Percentiles rank a stretch among this genome's conserved stretches.
Conservation (phyloP, 192 early-diverging fungal genomes). For the Allomyces macrogynus region DNA sequence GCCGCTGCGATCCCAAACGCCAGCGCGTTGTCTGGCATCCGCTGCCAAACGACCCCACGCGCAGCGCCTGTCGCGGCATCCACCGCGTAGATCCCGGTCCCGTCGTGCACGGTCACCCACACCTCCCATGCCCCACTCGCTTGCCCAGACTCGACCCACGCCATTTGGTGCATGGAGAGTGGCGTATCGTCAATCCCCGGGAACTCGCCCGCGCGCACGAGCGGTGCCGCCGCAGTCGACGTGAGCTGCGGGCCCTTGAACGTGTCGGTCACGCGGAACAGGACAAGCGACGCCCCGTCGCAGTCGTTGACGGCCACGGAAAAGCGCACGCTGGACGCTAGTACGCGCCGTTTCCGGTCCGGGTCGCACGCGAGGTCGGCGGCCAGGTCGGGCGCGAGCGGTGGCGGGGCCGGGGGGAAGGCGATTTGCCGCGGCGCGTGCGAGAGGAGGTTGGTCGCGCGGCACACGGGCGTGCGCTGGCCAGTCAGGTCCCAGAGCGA, state of each 20-base stretch:
- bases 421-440: not conserved
- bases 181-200: not conserved
- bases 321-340: not conserved
- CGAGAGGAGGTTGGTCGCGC: not conserved
- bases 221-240: not conserved
- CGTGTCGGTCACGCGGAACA: not conserved
- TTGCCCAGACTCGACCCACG: not conserved
- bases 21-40: not conserved
- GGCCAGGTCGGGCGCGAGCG: not conserved
- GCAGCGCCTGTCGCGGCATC: not conserved
- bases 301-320: not conserved
- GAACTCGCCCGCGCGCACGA: not conserved
- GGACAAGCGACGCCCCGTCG: not conserved
- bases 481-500: not conserved
- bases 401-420: not conserved
- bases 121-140: not conserved
- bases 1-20: not conserved
- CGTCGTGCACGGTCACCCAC: not conserved
- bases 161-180: not conserved
- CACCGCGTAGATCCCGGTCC: not conserved
- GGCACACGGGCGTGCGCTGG: not conserved
- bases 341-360: not conserved
- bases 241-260: not conserved
- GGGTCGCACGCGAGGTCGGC: not conserved
- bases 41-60: not conserved